Base-by-base conservation (phyloP, 1,284 basidiomycete genomes). In the Hypsizygus ulmarius region DNA sequence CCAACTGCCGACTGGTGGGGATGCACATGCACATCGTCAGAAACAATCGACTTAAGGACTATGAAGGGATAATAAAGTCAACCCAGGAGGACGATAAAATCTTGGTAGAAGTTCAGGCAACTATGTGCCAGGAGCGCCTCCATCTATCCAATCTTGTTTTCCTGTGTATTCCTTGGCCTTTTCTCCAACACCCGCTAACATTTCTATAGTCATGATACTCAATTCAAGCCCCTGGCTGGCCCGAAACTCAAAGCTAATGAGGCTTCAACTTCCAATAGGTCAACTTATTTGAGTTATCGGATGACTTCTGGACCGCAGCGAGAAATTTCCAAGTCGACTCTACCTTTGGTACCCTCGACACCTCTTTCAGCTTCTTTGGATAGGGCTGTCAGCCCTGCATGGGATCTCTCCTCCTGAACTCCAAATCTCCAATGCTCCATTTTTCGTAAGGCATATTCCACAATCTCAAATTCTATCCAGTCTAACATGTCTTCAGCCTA, bases 1-100 rank as follows among this genome's bases (percentile, higher is more conserved):
- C 5, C 12, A 38, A 48, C 18, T 19, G 15, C 35, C 40, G 25
- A 12, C 21, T 49, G 6, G 29, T 45, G n/a, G 37, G 42, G 11
- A 10, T 7, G 5, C 42, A 39, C n/a, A 41, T 49, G 15, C 38
- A 25, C 3, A 14, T 48, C 8, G 38, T 39, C 14, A 19, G 34
- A 1, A 19, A 42, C 2, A 16, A 18, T 28, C 10, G 19, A 11
- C 30, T 42, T n/a, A 43, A 44, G 16, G 41, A 32, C 15, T 40
- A 40, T 21, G 32, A 39, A 11, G 47, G 47, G 10, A 33, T 40
- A 36, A 33, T 49, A 27, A 49, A 39, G 16, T 39, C 30, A 9
- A 36, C 40, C 9, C 21, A 27, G 21, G 10, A 29, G 15, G 37
- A 44, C 3, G 19, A 44, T 35, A 11, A 34, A 9, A 29, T 44